A percentile compares a stretch with the other conserved stretches of the same genome.
phyloP scores from a whole-genome alignment of 257 asterid genomes.

The Solanum bulbocastanum region DNA sequence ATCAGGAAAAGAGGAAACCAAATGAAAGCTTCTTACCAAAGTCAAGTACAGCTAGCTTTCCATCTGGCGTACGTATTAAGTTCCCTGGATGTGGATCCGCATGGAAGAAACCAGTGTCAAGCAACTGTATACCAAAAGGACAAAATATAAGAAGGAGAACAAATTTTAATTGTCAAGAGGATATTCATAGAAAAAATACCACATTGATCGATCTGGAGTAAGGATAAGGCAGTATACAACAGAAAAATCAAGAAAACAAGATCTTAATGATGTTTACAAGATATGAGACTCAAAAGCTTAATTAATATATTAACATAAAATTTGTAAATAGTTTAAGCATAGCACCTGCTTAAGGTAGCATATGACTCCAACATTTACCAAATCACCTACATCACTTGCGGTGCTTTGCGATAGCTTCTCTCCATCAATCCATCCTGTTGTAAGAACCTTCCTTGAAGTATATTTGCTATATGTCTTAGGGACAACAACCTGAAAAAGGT shows the following conservation, averaged over 20 bases:
- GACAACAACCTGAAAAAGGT: slow-evolving; percentile 68
- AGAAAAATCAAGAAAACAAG: neutral
- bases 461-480: slow-evolving; percentile 75
- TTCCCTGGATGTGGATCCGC: slow-evolving; percentile 99
- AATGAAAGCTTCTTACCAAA: slow-evolving; percentile 45
- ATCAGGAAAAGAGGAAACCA: neutral
- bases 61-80: slow-evolving; percentile 92
- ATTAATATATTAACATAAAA: neutral
- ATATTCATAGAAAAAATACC: neutral
- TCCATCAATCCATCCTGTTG: slow-evolving; percentile 91
- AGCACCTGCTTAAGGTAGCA: slow-evolving; percentile 99
- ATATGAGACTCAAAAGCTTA: neutral
- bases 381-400: slow-evolving; percentile 95
- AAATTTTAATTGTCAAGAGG: neutral
- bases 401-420: slow-evolving; percentile 99
- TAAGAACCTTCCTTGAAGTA: slow-evolving; percentile 95
- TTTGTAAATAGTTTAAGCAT: neutral
- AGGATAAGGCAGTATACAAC: neutral
- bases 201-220: neutral
- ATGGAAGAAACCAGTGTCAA: slow-evolving; percentile 98
- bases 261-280: neutral
- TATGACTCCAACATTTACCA: slow-evolving; percentile 98
- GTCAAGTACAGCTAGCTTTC: slow-evolving; percentile 92
- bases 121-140: slow-evolving; percentile 55
- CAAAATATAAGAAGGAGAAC: slow-evolving; percentile 12